Evolutionary conservation across 1,139 yeast species (phyloP).

Genomic region (Hyphopichia wangnamkhiaoensis): DNA sequence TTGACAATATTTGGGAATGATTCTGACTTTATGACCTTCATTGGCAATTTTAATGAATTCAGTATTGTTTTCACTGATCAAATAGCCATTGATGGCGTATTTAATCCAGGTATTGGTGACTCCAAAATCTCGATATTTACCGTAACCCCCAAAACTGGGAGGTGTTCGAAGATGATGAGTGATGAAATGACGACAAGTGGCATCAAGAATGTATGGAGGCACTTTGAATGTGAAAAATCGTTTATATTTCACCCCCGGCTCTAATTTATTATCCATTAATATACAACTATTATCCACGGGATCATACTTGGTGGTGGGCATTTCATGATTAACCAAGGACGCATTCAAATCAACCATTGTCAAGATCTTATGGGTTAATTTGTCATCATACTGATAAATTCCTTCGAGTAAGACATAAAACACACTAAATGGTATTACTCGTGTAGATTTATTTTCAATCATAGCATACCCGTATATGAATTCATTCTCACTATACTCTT

Average conservation of each 20-base stretch:
- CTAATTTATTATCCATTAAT: not conserved
- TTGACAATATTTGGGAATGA: not conserved
- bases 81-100: not conserved
- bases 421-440: not conserved
- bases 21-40: not conserved
- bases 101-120: conserved; percentile 1
- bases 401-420: conserved; percentile 4
- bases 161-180: conserved; percentile 1
- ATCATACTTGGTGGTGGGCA: not conserved
- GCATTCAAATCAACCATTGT: conserved; percentile 5
- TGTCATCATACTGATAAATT: conserved; percentile 2
- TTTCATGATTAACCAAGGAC: not conserved
- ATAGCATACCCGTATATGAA: conserved; percentile 3
- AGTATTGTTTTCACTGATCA: not conserved
- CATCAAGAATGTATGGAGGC: conserved; percentile 1
- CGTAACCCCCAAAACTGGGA: conserved; percentile 4
- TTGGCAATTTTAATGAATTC: conserved; percentile 1
- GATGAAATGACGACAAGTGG: conserved; percentile 1
- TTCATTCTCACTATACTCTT: conserved; percentile 2
- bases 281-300: conserved; percentile 1
- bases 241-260: conserved; percentile 2
- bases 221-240: conserved; percentile 5
- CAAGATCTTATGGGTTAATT: not conserved
- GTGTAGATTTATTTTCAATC: not conserved
- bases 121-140: conserved; percentile 4